Percentiles rank a stretch among this genome's conserved stretches.
These are phyloP conservation scores for Solanum chacoense DNA, from an alignment of 305 asterid species.

Conservation along the genomic window DNA sequence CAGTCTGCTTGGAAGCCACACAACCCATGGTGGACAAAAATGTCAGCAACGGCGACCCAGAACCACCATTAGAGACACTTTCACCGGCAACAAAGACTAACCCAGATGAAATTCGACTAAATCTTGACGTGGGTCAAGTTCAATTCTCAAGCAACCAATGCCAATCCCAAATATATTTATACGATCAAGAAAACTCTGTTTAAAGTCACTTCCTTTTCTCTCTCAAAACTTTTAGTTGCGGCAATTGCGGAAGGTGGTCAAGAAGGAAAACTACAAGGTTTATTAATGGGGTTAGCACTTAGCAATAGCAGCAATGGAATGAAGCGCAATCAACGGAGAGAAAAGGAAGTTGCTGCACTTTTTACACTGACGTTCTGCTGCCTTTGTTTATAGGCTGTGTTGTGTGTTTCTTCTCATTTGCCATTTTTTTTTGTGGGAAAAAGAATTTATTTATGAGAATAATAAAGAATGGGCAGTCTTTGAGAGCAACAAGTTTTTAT, in stretches of 20 bases:
- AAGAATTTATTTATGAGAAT: background rate
- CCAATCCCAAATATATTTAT: conserved; percentile 5
- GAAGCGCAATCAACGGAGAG: conserved; percentile 57
- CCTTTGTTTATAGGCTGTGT: background rate
- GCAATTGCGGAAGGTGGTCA: conserved; percentile 35
- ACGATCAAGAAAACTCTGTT: conserved; percentile 12
- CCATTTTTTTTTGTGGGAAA: background rate
- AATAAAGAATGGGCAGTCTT: background rate
- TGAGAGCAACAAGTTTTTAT: background rate
- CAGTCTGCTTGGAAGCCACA: conserved; percentile 81
- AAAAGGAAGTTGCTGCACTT: conserved; percentile 2
- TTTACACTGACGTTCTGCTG: background rate
- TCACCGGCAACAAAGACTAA: conserved; percentile 8
- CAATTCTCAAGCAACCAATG: conserved; percentile 6
- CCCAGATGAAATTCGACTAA: conserved; percentile 32
- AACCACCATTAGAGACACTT: background rate
- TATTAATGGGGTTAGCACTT: conserved; percentile 25
- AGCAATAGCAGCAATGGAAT: conserved; percentile 3
- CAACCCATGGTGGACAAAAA: conserved; percentile 54
- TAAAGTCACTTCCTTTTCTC: conserved; percentile 9
- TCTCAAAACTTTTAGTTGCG: conserved; percentile 19
- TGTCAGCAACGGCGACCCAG: background rate
- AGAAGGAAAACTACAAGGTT: background rate
- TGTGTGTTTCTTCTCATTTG: background rate
- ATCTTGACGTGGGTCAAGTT: conserved; percentile 37